These are phyloP conservation scores for Athelia psychrophila DNA, from an alignment of 1,284 basidiomycete genomes.

Conservation along the genomic window DNA sequence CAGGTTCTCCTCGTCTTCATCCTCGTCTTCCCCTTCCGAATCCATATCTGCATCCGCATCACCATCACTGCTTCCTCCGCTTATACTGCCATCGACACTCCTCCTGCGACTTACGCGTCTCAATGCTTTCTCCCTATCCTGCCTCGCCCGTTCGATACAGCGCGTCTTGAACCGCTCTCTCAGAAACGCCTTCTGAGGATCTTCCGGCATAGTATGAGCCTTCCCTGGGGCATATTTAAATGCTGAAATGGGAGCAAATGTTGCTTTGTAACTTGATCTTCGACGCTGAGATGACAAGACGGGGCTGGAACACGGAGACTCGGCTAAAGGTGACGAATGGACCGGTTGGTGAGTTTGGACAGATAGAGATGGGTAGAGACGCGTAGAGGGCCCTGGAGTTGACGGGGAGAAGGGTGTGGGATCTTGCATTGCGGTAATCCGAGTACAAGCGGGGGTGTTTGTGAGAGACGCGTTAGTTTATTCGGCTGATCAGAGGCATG, in stretches of 20 bases:
- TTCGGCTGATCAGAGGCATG: not conserved
- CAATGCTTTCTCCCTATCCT: conserved; percentile 45
- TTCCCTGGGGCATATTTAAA: not conserved
- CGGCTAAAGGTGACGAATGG: conserved; percentile 47
- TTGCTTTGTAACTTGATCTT: conserved; percentile 45
- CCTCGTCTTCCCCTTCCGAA: conserved; percentile 12
- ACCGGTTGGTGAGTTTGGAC: conserved; percentile 31
- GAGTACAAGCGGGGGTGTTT: not conserved
- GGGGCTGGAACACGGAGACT: conserved; percentile 37
- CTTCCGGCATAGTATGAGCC: conserved; percentile 16
- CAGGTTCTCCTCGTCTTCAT: conserved; percentile 34
- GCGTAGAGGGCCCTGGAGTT: conserved; percentile 23
- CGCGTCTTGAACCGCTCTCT: conserved; percentile 58
- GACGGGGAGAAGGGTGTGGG: conserved; percentile 16
- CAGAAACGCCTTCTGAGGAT: conserved; percentile 44
- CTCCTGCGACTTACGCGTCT: conserved; percentile 35
- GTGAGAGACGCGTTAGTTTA: not conserved
- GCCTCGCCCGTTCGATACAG: conserved; percentile 56
- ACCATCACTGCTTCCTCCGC: conserved; percentile 47
- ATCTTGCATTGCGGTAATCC: conserved; percentile 10
- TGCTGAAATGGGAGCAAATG: not conserved
- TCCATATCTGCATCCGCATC: conserved; percentile 29
- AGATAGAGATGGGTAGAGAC: conserved; percentile 16
- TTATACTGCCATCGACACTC: conserved; percentile 8
- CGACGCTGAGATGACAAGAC: conserved; percentile 38